phyloP scores from a whole-genome alignment of 2,329 filamentous ascomycete genomes.

The Fusarium miscanthi region DNA sequence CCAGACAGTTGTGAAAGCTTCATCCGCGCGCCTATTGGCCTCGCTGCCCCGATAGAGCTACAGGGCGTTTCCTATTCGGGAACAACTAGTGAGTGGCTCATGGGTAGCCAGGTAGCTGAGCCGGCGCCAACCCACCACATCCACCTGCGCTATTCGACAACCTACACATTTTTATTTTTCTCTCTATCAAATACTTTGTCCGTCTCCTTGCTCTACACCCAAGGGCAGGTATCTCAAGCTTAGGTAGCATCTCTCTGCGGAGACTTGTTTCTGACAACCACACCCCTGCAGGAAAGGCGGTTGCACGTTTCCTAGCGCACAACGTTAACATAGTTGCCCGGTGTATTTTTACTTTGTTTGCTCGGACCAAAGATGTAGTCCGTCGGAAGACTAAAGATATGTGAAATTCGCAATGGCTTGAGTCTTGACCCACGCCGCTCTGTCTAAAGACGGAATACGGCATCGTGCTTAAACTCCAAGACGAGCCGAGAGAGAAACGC shows the following conservation, averaged over 20 bases:
- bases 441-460: background rate
- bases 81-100: conserved; percentile 43
- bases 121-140: conserved; percentile 31
- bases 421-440: conserved; percentile 29
- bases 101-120: conserved; percentile 44
- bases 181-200: conserved; percentile 16
- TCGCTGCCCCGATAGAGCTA: conserved; percentile 30
- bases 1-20: conserved; percentile 35
- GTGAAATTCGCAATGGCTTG: conserved; percentile 24
- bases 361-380: conserved; percentile 13
- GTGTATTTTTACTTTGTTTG: conserved; percentile 15
- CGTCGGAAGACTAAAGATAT: conserved; percentile 15
- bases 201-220: conserved; percentile 14
- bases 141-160: conserved; percentile 32
- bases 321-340: conserved; percentile 12
- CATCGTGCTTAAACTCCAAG: background rate
- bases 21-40: conserved; percentile 47
- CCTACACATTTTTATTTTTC: conserved; percentile 2
- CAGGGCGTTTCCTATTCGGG: conserved; percentile 39
- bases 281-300: conserved; percentile 25
- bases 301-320: conserved; percentile 14
- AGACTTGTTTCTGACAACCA: conserved; percentile 12
- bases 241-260: background rate
- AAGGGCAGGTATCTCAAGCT: background rate
- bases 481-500: conserved; percentile 20